Evolutionary conservation across 1,284 basidiomycete species (phyloP).

Genomic region (Rugiboletus extremiorientalis): DNA sequence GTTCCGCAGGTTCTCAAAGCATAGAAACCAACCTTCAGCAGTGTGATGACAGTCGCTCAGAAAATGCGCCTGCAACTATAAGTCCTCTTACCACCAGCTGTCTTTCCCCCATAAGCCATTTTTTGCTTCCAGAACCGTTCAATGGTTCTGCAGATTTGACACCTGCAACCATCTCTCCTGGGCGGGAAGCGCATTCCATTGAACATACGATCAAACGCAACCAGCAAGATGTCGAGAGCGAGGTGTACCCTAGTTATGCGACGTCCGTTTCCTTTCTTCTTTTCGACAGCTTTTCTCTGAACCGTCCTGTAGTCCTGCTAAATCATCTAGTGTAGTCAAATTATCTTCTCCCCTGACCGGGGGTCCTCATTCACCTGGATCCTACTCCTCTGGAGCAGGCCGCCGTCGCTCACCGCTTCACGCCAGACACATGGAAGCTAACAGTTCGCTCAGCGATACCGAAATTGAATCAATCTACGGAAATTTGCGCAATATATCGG

Average conservation of each 20-base stretch:
- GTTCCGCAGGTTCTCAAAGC: slow-evolving; percentile 1
- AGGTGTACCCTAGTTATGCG: neutral
- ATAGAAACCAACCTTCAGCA: neutral
- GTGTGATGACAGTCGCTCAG: neutral
- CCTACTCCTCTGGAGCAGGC: neutral
- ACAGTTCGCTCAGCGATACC: neutral
- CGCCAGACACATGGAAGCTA: neutral
- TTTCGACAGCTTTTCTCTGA: slow-evolving; percentile 2
- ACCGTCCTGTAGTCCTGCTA: slow-evolving; percentile 5
- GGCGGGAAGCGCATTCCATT: neutral
- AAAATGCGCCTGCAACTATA: neutral
- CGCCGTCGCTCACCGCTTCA: neutral
- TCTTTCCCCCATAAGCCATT: slow-evolving; percentile 24
- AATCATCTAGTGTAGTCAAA: neutral
- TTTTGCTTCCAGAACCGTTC: slow-evolving; percentile 17
- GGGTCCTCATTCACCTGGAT: neutral
- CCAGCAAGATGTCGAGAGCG: slow-evolving; percentile 2
- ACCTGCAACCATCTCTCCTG: neutral
- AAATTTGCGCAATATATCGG: too few species aligned
- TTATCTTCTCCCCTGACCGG: slow-evolving; percentile 16
- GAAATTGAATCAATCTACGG: neutral
- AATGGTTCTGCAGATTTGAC: neutral
- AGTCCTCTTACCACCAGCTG: slow-evolving; percentile 1
- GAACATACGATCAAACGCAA: neutral
- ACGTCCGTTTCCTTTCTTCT: slow-evolving; percentile 13